Evolutionary conservation across 768 basidiomycete genomes (phyloP), one percentile per base, ranked within the genome.

Genomic region (Rhizopogon rudus): DNA sequence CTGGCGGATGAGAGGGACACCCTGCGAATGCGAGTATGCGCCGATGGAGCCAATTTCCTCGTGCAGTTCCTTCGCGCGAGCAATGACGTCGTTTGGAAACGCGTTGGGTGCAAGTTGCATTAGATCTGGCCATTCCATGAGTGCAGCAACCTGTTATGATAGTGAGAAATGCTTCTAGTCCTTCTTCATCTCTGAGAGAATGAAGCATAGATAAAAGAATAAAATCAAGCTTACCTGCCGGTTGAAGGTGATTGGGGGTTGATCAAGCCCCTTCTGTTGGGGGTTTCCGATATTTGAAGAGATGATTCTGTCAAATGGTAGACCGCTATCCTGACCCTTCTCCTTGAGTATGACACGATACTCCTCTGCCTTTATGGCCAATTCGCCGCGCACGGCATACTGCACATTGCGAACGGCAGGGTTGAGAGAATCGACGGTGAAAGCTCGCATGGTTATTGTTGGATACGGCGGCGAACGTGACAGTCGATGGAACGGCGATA

Each of bases 261-360:
- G 96, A 71, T 98, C 86, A 52, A 99, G 79, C 0, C 94, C 94
- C 62, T 86, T 87, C 73, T 98, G 95, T 73, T 99, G 96, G 0
- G 97, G 96, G 66, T 99, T 98, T 9, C 96, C 96, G 57, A 99
- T 99, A 74, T 98, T 99, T 58, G 93, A 92, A 29, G 84, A 88
- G 69, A 97, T 96, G 71, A 98, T 79, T 62, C 83, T 82, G 68
- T 84, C 81, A 72, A 98, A 99, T 14, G 93, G 93, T 14, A 98
- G 79, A 17, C 75, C 76, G 60, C 81, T 73, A 55, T 75, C 13
- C 2, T 33, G 40, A 14, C 64, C 67, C 22, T 74, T 73, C 54
- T 78, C 71, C 71, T 83, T 81, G 65, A 98, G 82, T 62, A 78
- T 71, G 50, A 86, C 86, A 53, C 88, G 81, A 61, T 90, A 85